Evolutionary conservation across 1,139 yeast species (phyloP).

Genomic region (Hansenula lynferdii): DNA sequence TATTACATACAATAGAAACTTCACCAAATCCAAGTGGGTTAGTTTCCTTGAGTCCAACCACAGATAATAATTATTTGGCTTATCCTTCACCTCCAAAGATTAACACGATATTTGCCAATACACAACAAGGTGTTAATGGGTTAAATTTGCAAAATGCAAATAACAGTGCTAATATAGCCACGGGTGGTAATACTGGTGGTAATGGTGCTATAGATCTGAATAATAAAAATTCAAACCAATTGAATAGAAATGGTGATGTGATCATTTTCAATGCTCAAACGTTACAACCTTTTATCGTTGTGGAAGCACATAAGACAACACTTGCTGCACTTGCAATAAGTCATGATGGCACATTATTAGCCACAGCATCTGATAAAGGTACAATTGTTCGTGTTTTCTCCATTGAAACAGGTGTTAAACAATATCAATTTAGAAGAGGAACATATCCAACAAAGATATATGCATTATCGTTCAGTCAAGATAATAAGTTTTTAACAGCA

Average conservation of each 20-base stretch:
- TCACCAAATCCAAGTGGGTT: conserved; percentile 59
- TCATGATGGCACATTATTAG: conserved; percentile 74
- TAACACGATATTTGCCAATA: conserved; percentile 24
- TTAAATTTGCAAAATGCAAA: background rate
- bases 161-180: conserved; percentile 15
- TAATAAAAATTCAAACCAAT: conserved; percentile 28
- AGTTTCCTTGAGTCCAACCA: conserved; percentile 59
- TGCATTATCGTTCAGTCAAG: conserved; percentile 74
- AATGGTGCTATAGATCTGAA: conserved; percentile 6
- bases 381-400: conserved; percentile 86
- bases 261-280: conserved; percentile 74
- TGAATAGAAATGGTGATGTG: conserved; percentile 69
- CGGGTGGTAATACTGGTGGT: conserved; percentile 21
- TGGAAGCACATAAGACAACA: conserved; percentile 89
- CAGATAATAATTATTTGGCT: conserved; percentile 64
- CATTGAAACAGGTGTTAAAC: conserved; percentile 76
- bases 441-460: conserved; percentile 90
- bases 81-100: conserved; percentile 72
- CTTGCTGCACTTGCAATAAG: conserved; percentile 77
- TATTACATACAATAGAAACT: conserved; percentile 85
- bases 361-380: conserved; percentile 95
- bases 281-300: conserved; percentile 80
- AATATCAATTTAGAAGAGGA: conserved; percentile 91
- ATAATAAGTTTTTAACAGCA: conserved; percentile 72
- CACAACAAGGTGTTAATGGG: background rate